Evolutionary conservation across 352 stramenopile species (phyloP), one percentile per base, ranked within the genome.

Genomic region (Globisporangium sylvaticum): DNA sequence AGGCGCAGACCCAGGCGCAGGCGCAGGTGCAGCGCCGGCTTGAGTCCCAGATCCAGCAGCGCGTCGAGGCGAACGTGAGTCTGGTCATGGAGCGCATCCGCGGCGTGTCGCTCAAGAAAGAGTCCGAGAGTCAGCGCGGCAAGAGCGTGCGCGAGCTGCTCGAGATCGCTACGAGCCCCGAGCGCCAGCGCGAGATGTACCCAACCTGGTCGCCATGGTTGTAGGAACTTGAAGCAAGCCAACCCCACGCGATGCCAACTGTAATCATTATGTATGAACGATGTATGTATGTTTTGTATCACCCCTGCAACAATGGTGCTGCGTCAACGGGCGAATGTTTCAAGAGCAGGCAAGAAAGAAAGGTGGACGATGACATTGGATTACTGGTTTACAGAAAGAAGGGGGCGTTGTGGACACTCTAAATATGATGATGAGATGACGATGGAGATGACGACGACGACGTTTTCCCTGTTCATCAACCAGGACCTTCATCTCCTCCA

Each of bases 121-220:
- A 90, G 25, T 84, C 68, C 24, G 76, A 86, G 62, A 84, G 76
- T 56, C 75, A 82, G 60, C 79, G 81, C 27, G 85, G 85, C 55
- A 93, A 89, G 62, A 92, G 70, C 56, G 87, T 95, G 59, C 76
- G 81, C 50, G 86, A 95, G 64, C 74, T 96, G 65, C 65, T 96
- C 3, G 84, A 92, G 62, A 89, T 94, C 69, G 86, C 89, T 8
- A 94, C 85, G 27, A 95, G 79, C 50, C 75, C 83, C 8, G 88
- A 96, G 62, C 80, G 80, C 5, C 87, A 95, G 68, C 83, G 76
- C 18, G 84, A 95, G 66, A 95, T 96, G 81, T 91, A 92, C 60
- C 87, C 89, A 27, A 95, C 89, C 37, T 96, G 89, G 89, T 92
- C 76, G 27, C 89, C 89, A 1, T 96, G 89, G 89, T 70, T 96